Evolutionary conservation across 768 basidiomycete genomes (phyloP), one percentile per base, ranked within the genome.

Genomic region (Mrakia gelida): DNA sequence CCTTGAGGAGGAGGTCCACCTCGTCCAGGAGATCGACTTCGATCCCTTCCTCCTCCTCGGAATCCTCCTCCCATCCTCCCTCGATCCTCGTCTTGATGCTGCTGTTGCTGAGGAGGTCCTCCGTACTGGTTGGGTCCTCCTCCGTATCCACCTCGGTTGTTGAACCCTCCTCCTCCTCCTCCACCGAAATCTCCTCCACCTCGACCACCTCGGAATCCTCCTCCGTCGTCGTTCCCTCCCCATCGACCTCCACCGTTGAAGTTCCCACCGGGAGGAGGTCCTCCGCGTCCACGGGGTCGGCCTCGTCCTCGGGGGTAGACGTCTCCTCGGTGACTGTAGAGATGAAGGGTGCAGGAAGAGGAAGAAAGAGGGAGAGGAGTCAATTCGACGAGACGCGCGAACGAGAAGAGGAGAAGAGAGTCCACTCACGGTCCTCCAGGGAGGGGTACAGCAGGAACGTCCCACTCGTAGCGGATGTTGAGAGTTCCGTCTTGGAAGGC

Each of bases 381-480:
- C 71, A 84, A 87, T 86, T 86, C 85, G 80, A 86, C 13, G 49
- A 52, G 45, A 26, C 18, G 15, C 32, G 30, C 26, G 80, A 38
- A 61, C 82, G 80, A 38, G 28, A 49, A 59, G 63, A 71, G 45
- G 30, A 75, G 75, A 81, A 67, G 84, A 87, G 86, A 86, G 84
- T 80, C 86, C 86, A 70, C 83, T 73, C 67, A 83, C 82, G 85
- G 84, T 28, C 85, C 87, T 59, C 86, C 85, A 62, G 88, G 87
- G 30, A 88, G 85, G 59, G 87, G 86, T 0, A 86, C 84, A 77
- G 91, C 90, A 9, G 86, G 87, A 18, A 88, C 86, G 77, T 98
- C 94, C 91, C 93, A 96, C 45, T 91, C 91, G 80, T 92, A 93
- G 0, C 89, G 86, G 65, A 98, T 90, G 75, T 95, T 92, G 89